phyloP scores from a whole-genome alignment of 768 basidiomycete genomes.

The Suillus brevipes region DNA sequence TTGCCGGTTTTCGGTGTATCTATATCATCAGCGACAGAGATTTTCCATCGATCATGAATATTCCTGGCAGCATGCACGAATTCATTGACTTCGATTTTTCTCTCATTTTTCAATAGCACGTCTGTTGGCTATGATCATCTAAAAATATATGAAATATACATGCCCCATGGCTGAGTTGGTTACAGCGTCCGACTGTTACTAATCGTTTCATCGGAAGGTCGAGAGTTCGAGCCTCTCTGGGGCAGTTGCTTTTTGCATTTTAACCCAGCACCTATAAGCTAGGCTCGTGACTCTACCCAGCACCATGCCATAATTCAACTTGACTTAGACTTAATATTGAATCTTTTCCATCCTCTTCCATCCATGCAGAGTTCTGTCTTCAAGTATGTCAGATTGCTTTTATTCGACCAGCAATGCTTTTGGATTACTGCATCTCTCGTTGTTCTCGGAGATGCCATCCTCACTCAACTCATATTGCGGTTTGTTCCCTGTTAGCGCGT shows the following conservation, averaged over 20 bases:
- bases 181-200: constrained; percentile 81
- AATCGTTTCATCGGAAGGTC: constrained; percentile 56
- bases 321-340: no score
- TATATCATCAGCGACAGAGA: no score
- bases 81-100: no score
- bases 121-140: neutral
- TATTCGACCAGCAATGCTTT: constrained; percentile 62
- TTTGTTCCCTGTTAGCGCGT: constrained; percentile 75
- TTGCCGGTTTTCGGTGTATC: no score
- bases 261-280: neutral
- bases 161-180: constrained; percentile 81
- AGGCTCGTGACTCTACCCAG: no score
- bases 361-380: constrained; percentile 4
- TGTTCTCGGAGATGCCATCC: constrained; percentile 70
- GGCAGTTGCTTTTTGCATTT: constrained; percentile 36
- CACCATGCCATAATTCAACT: no score
- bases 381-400: constrained; percentile 19
- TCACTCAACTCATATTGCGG: constrained; percentile 79
- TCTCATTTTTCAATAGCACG: neutral
- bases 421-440: constrained; percentile 65
- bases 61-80: no score
- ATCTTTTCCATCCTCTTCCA: neutral
- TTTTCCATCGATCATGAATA: no score
- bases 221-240: constrained; percentile 70
- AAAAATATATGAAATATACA: no score